Percentiles rank a stretch among this genome's conserved stretches.
Evolutionary conservation across 2,329 filamentous ascomycete genomes (phyloP).

Genomic region (Cadophora gregata): DNA sequence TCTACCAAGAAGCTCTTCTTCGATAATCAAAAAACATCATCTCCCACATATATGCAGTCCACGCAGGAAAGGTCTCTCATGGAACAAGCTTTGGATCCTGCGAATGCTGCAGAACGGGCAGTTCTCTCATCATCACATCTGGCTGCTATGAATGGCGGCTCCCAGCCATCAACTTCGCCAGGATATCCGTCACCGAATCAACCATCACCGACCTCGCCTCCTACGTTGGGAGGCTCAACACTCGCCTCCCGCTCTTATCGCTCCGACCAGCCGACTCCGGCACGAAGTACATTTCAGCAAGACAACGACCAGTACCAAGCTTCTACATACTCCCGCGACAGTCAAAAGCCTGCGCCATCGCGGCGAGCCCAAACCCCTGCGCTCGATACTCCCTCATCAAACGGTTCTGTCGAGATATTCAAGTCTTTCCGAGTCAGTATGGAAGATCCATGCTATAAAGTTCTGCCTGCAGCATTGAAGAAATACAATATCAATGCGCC

Average conservation of each 20-base stretch:
- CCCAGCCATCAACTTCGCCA: slow-evolving; percentile 58
- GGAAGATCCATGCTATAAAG: slow-evolving; percentile 97
- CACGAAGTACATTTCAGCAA: slow-evolving; percentile 59
- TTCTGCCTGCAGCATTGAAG: slow-evolving; percentile 91
- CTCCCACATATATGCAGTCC: slow-evolving; percentile 74
- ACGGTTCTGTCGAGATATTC: slow-evolving; percentile 86
- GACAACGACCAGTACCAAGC: slow-evolving; percentile 47
- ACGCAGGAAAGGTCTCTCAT: slow-evolving; percentile 69
- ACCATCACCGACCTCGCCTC: slow-evolving; percentile 73
- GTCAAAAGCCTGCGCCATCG: slow-evolving; percentile 47
- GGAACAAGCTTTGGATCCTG: slow-evolving; percentile 71
- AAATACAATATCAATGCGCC: slow-evolving; percentile 99
- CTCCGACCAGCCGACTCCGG: slow-evolving; percentile 59
- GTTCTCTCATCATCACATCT: slow-evolving; percentile 73
- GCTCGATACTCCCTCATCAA: slow-evolving; percentile 62
- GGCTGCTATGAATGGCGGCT: slow-evolving; percentile 70
- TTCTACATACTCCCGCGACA: slow-evolving; percentile 43
- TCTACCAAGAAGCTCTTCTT: slow-evolving; percentile 78
- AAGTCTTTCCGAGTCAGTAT: slow-evolving; percentile 98
- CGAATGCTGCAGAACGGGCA: slow-evolving; percentile 70
- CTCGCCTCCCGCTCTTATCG: slow-evolving; percentile 67
- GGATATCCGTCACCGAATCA: slow-evolving; percentile 69
- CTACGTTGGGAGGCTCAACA: slow-evolving; percentile 49
- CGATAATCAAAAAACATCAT: slow-evolving; percentile 77
- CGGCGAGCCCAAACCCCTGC: slow-evolving; percentile 66